Evolutionary conservation across 345 rosid genomes (phyloP), one percentile per base, ranked within the genome.

Genomic region (Iberis pinnata): DNA sequence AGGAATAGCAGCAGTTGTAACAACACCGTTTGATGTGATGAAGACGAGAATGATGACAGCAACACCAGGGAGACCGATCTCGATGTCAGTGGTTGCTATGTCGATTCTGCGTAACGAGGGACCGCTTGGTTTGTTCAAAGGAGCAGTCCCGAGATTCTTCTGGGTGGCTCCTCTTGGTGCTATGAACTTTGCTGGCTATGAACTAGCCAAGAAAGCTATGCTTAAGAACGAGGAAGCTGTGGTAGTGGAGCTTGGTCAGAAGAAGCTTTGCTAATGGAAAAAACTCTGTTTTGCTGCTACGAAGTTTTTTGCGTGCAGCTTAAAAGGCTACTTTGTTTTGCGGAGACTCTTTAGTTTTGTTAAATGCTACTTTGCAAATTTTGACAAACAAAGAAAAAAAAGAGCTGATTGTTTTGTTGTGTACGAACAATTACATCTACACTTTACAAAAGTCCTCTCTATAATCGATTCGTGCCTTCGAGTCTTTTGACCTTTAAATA

Each of bases 161-260:
- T 92, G 98, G 98, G 83, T 92, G 54, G 97, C 98, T 44, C 98
- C 98, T 2, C 64, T 92, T 8, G 98, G 98, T n/a, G 98, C 98
- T 57, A 92, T 92, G 97, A 92, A 92, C 76, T 92, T 92, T 69
- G 98, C 98, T 4, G 98, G 98, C 8, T 92, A 92, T 18, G 98
- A 92, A 75, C 82, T 92, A 33, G 80, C 81, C 8, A 77, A 78
- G 86, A 89, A 89, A 66, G 88, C 96, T 43, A 75, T 89, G 94
- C 75, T 67, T 66, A 82, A 78, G 71, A 75, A 74, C 4, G 80
- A 77, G 45, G 94, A 80, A 3, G 37, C 37, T n/a, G 33, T 41
- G 38, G 14, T 60, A 18, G 61, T 48, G 56, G 14, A 51, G 55
- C 44, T 51, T 44, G 50, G 49, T 38, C 56, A 55, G 41, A 68